Evolutionary conservation across 345 rosid species (phyloP).

Genomic region (Sisymbrium altissimum): DNA sequence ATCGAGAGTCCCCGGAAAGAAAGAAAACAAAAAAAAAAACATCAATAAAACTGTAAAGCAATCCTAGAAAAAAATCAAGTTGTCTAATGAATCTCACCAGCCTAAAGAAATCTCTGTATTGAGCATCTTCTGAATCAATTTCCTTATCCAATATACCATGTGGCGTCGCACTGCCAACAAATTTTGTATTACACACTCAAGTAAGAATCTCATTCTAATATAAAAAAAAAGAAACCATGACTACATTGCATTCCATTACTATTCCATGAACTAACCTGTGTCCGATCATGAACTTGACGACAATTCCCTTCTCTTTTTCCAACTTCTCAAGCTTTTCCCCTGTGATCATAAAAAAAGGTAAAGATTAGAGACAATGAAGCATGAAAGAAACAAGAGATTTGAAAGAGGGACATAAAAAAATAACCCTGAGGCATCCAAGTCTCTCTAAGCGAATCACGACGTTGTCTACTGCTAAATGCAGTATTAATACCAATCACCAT

Average conservation of each 20-base stretch:
- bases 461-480: slow-evolving; percentile 91
- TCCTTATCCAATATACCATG: slow-evolving; percentile 84
- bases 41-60: neutral
- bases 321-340: slow-evolving; percentile 75
- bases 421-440: slow-evolving; percentile 99
- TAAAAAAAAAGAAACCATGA: neutral
- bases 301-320: slow-evolving; percentile 89
- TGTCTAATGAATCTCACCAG: slow-evolving; percentile 49
- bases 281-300: slow-evolving; percentile 93
- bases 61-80: neutral
- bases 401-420: neutral
- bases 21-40: no score
- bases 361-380: slow-evolving; percentile 6
- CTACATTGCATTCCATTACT: neutral
- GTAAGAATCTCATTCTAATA: neutral
- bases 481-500: slow-evolving; percentile 95
- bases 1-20: neutral
- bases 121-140: slow-evolving; percentile 89
- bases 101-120: slow-evolving; percentile 91
- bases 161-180: slow-evolving; percentile 64
- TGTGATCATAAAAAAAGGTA: slow-evolving; percentile 13
- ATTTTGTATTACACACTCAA: slow-evolving; percentile 6
- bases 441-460: slow-evolving; percentile 91
- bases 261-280: slow-evolving; percentile 61
- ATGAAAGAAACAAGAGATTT: neutral